Conservation (phyloP, 2,329 filamentous ascomycete species). For the Beauveria sp. region DNA sequence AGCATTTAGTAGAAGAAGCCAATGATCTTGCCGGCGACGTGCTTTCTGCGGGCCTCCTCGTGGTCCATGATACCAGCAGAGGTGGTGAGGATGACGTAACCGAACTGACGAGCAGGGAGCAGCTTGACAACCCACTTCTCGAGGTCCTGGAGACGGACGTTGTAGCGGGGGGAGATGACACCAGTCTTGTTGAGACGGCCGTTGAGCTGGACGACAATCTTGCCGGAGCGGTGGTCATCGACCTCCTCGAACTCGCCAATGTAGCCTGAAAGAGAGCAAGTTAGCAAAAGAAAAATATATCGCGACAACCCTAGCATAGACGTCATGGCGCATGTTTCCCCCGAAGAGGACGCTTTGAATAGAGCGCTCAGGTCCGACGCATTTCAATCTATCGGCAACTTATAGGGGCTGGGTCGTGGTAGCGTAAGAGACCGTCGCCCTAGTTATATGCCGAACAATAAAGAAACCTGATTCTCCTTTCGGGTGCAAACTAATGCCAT, state of each 20-base stretch:
- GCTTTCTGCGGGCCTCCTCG: slow-evolving; percentile 98
- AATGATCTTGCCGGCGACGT: slow-evolving; percentile 98
- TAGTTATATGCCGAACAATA: slow-evolving; percentile 98
- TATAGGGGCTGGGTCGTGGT: slow-evolving; percentile 98
- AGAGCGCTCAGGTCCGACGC: slow-evolving; percentile 11
- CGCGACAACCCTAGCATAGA: slow-evolving; percentile 11
- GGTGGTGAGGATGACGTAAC: slow-evolving; percentile 98
- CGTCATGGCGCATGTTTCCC: slow-evolving; percentile 1
- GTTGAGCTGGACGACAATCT: slow-evolving; percentile 99
- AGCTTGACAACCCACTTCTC: slow-evolving; percentile 99
- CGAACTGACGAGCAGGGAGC: slow-evolving; percentile 98
- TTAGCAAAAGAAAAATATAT: background rate
- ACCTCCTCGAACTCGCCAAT: slow-evolving; percentile 99
- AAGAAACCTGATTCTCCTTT: background rate
- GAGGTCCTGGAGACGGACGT: slow-evolving; percentile 92
- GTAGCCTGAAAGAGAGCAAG: slow-evolving; percentile 58
- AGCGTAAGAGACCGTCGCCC: slow-evolving; percentile 70
- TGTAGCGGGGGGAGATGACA: slow-evolving; percentile 99
- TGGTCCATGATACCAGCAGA: slow-evolving; percentile 99
- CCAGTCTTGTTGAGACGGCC: slow-evolving; percentile 98
- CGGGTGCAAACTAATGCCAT: background rate
- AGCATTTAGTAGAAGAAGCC: slow-evolving; percentile 91
- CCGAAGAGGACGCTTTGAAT: slow-evolving; percentile 37
- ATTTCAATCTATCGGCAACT: slow-evolving; percentile 91
- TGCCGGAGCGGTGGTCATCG: slow-evolving; percentile 98